Base-by-base conservation (phyloP, 495 filamentous ascomycete species). In the Beverwykella pulmonaria region DNA sequence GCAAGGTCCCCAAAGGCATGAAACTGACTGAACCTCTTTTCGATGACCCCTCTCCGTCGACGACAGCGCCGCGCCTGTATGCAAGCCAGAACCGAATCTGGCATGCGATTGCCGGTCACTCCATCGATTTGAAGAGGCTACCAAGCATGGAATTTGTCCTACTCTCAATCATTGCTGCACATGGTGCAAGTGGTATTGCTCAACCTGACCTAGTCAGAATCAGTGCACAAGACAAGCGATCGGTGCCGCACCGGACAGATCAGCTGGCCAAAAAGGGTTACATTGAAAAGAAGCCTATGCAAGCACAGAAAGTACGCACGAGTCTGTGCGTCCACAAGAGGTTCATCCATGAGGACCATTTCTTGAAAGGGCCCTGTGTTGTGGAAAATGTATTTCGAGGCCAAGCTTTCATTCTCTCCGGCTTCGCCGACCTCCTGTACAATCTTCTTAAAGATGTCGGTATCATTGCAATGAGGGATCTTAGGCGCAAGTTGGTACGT, bases 201-300 rank as follows among this genome's bases (percentile, higher is more conserved):
- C 93, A 97, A 76, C 86, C 88, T 8, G 87, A 93, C 20, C 79
- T 97, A n/a, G 84, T 87, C 22, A 82, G 79, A 30, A 73, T 89
- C 9, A 92, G 90, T 64, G 87, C 89, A 20, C 93, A 97, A 76
- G 92, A 97, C 75, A 95, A 95, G 73, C 84, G 92, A 47, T 97
- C 93, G 1, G 84, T 96, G 6, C 92, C 93, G 14, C 86, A 86
- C 53, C 82, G 93, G 44, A 97, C 93, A 0, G 88, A 92, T 66
- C 77, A 81, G 1, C 82, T 97, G 20, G 84, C 84, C 22, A 80
- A 81, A 59, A 90, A 89, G 71, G 93, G 93, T 9, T 95, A 96
- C 74, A 92, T 97, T 50, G 87, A 87, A 39, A 97, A 97, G 76
- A 83, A 85, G 36, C 82, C 84, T 0, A 81, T 93, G 5, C 81